Percentiles rank a stretch among this genome's conserved stretches.
phyloP scores from a whole-genome alignment of 2,329 filamentous ascomycete species.

The Cladophialophora chaetospira region DNA sequence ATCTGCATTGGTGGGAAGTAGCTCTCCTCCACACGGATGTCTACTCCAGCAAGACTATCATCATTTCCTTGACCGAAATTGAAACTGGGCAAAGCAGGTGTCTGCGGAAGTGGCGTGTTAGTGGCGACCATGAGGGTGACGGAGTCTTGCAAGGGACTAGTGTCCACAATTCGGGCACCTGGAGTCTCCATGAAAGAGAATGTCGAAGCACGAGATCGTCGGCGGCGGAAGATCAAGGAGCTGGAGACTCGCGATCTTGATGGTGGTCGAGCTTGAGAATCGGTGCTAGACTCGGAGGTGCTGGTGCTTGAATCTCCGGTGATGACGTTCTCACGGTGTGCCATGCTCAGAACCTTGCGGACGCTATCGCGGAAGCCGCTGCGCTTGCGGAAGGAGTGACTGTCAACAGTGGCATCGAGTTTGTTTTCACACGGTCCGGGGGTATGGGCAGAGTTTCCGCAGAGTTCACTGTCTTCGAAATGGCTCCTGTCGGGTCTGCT shows the following conservation, averaged over 20 bases:
- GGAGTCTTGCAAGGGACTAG: constrained; percentile 26
- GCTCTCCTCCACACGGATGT: background rate
- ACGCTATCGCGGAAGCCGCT: constrained; percentile 26
- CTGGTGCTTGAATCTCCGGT: background rate
- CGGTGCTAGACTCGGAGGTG: background rate
- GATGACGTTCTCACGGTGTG: constrained; percentile 11
- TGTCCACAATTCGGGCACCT: constrained; percentile 25
- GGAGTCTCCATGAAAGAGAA: constrained; percentile 23
- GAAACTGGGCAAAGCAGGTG: constrained; percentile 9
- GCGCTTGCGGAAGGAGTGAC: constrained; percentile 20
- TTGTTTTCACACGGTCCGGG: background rate
- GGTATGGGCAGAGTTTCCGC: background rate
- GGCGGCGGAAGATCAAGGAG: constrained; percentile 21
- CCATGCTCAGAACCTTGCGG: constrained; percentile 23
- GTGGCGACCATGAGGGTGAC: constrained; percentile 28
- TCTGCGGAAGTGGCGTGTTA: constrained; percentile 27
- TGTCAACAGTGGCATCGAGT: background rate
- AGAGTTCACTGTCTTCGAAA: background rate
- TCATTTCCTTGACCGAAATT: background rate
- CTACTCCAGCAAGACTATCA: background rate
- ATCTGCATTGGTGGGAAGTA: background rate
- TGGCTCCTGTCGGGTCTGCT: background rate
- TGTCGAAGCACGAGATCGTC: constrained; percentile 7
- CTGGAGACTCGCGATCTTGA: background rate
- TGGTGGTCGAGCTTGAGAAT: background rate